Percentiles rank a stretch among this genome's conserved stretches.
Conservation (phyloP, 2,329 filamentous ascomycete genomes). For the Sarocladium brachiariae region DNA sequence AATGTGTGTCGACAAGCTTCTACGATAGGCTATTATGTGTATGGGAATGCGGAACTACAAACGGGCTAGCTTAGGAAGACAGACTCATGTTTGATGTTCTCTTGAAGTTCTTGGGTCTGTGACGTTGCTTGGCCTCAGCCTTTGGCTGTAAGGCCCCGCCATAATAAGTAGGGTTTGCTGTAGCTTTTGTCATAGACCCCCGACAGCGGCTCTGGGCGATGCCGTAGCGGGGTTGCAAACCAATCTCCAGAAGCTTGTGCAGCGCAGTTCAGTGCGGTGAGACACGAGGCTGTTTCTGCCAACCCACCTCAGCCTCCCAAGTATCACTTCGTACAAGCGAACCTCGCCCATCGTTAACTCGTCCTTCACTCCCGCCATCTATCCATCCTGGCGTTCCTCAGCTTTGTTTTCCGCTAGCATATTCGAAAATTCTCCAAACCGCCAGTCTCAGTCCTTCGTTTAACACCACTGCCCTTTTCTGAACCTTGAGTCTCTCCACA, state of each 20-base stretch:
- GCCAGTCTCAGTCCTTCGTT: slow-evolving; percentile 1
- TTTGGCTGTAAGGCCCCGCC: neutral
- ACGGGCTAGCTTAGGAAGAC: neutral
- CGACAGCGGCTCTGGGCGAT: neutral
- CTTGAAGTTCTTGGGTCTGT: neutral
- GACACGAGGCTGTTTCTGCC: slow-evolving; percentile 6
- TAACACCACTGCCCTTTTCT: neutral
- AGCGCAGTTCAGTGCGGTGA: neutral
- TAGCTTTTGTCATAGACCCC: too few species aligned
- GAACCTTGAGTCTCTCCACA: too few species aligned
- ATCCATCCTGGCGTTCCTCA: neutral
- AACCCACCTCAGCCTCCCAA: slow-evolving; percentile 6
- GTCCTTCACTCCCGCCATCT: neutral
- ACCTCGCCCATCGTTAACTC: neutral
- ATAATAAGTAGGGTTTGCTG: too few species aligned
- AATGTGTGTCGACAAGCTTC: slow-evolving; percentile 66
- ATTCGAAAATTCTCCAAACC: too few species aligned
- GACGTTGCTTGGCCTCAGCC: slow-evolving; percentile 10
- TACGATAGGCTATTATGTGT: slow-evolving; percentile 66
- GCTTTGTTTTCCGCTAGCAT: neutral
- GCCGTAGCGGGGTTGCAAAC: neutral
- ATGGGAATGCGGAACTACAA: slow-evolving; percentile 41
- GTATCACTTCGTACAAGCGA: neutral
- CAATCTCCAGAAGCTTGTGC: neutral
- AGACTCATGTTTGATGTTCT: neutral